Conservation (phyloP, 306 rosid species). For the Begonia loranthoides region DNA sequence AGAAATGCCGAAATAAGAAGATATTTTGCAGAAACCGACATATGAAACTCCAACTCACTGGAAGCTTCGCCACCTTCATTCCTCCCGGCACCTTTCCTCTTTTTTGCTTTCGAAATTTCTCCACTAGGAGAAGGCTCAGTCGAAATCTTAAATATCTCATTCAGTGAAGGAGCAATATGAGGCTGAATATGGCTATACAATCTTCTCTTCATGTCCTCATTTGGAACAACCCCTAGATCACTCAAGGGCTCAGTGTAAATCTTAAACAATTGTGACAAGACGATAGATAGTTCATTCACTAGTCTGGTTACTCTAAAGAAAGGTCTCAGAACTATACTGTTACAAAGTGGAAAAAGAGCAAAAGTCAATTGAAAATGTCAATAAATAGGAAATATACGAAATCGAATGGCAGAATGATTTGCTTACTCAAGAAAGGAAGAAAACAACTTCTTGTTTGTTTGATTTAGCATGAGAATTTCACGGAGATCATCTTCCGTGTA, state of each 20-base stretch:
- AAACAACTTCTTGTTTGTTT: conserved; percentile 53
- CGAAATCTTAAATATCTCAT: conserved; percentile 61
- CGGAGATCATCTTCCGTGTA: conserved; percentile 58
- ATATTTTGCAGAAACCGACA: conserved; percentile 84
- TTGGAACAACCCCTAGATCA: conserved; percentile 41
- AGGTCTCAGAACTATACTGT: conserved; percentile 56
- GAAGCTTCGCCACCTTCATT: conserved; percentile 34
- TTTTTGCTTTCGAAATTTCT: conserved; percentile 31
- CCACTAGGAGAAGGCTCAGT: conserved; percentile 30
- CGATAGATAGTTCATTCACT: conserved; percentile 48
- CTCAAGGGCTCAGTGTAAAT: conserved; percentile 55
- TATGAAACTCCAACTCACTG: conserved; percentile 57
- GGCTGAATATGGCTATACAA: conserved; percentile 45
- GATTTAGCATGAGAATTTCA: conserved; percentile 46
- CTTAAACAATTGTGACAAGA: conserved; percentile 45
- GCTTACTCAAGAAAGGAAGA: conserved; percentile 73
- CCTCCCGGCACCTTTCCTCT: conserved; percentile 29
- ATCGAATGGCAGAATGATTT: not conserved
- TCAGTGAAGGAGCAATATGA: conserved; percentile 52
- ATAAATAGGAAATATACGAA: conserved; percentile 9
- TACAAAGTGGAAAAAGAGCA: conserved; percentile 15
- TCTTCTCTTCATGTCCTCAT: conserved; percentile 46
- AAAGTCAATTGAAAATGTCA: not conserved
- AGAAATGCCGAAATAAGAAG: conserved; percentile 91
- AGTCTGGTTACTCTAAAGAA: conserved; percentile 64